Evolutionary conservation across 257 asterid genomes (phyloP), one percentile per base, ranked within the genome.

Genomic region (Eustoma russellianum): DNA sequence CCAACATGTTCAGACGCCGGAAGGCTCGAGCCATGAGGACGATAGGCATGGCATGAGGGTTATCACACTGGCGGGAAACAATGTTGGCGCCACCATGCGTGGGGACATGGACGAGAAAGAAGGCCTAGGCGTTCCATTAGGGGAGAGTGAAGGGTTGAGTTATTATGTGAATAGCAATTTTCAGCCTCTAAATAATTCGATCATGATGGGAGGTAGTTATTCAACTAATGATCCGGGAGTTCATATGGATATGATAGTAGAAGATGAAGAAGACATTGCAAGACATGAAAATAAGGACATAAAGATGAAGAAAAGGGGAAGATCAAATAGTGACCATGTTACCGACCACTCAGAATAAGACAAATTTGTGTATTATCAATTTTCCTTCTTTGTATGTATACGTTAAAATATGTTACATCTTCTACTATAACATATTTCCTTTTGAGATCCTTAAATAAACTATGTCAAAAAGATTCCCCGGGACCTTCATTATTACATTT

Each of bases 121-220:
- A 0, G 61, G 40, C 43, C 61, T 38, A 0, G 79, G 60, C 11
- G 80, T 63, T 1, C 15, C 46, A 35, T 58, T 44, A 16, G 80
- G 66, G 4, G 90, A 77, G 28, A 38, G 70, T 7, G 95, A 86
- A 6, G 83, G 79, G 53, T 18, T 76, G 18, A 64, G 77, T 18
- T 74, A 94, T 1, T 88, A 71, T 8, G 86, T 85, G 33, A 92
- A 88, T 60, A 92, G 92, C 79, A 92, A 92, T 65, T 88, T 88
- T 64, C 98, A 92, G 52, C 86, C 97, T 49, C 60, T 88, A 67
- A 92, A 88, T 81, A 92, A 92, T 49, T 92, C 98, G 1, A 81
- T 92, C 74, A 92, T 92, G 95, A 13, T 92, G 13, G 95, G 83
- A 2, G 95, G 97, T 7, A 77, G 77, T 69, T 85, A 88, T 62